Percentiles rank a stretch among this genome's conserved stretches.
Evolutionary conservation across 345 rosid genomes (phyloP).

Genomic region (Eucalyptus pauciflora): DNA sequence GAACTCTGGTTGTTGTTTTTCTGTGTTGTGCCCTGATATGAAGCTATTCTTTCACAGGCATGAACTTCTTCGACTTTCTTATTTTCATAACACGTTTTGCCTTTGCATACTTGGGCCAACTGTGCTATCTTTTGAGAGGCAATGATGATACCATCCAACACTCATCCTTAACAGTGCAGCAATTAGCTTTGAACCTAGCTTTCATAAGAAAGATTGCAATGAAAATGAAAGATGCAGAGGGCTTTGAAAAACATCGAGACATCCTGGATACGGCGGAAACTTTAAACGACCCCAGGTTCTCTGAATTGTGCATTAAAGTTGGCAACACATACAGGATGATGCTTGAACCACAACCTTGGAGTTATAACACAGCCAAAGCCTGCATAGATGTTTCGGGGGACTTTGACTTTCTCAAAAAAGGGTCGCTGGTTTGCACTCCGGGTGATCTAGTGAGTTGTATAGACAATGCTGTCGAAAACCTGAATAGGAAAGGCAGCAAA

Average conservation of each 20-base stretch:
- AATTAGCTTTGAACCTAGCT: constrained; percentile 38
- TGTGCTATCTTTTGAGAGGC: constrained; percentile 4
- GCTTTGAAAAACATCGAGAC: constrained; percentile 12
- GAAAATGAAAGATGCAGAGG: constrained; percentile 40
- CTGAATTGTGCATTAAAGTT: constrained; percentile 25
- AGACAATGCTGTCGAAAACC: constrained; percentile 14
- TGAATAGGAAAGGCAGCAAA: background rate
- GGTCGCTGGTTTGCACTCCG: constrained; percentile 23
- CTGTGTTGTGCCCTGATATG: background rate
- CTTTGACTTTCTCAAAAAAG: background rate
- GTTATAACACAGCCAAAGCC: constrained; percentile 7
- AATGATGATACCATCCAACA: constrained; percentile 2
- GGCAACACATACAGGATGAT: constrained; percentile 32
- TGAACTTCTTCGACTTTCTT: constrained; percentile 73
- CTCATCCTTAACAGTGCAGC: constrained; percentile 20
- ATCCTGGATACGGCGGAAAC: constrained; percentile 27
- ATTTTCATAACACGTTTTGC: constrained; percentile 48
- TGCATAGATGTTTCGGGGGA: constrained; percentile 10
- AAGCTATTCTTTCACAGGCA: constrained; percentile 37
- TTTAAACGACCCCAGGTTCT: constrained; percentile 38
- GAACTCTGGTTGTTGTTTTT: background rate
- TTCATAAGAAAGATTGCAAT: constrained; percentile 24
- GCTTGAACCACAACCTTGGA: constrained; percentile 17
- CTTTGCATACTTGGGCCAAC: constrained; percentile 39
- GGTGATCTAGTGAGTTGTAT: constrained; percentile 47